A percentile compares a stretch with the other conserved stretches of the same genome.
Conservation (phyloP, 2,329 filamentous ascomycete genomes). For the Fusarium vanettenii region DNA sequence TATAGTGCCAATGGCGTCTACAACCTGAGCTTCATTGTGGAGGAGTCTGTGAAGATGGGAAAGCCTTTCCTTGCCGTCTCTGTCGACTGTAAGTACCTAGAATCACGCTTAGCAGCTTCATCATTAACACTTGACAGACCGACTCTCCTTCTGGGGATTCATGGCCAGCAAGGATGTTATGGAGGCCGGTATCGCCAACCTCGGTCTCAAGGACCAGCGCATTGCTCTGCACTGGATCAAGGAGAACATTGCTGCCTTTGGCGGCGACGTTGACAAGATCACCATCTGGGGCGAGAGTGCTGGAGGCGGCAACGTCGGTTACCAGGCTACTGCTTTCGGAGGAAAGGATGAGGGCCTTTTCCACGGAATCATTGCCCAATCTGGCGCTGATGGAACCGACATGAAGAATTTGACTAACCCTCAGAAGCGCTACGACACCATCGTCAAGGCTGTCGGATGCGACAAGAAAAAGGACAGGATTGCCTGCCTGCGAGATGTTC, state of each 20-base stretch:
- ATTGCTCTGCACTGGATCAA: constrained; percentile 62
- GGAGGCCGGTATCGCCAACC: constrained; percentile 51
- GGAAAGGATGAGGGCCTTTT: constrained; percentile 67
- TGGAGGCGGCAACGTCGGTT: constrained; percentile 60
- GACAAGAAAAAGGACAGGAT: constrained; percentile 39
- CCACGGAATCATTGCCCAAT: constrained; percentile 62
- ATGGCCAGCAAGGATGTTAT: constrained; percentile 57
- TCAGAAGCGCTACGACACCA: constrained; percentile 32
- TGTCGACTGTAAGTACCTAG: constrained; percentile 37
- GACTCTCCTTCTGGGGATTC: constrained; percentile 56
- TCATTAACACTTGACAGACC: constrained; percentile 9
- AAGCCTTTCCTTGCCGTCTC: constrained; percentile 39
- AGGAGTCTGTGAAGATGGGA: constrained; percentile 45
- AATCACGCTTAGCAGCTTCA: too few species aligned
- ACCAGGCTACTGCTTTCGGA: constrained; percentile 62
- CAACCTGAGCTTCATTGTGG: constrained; percentile 70
- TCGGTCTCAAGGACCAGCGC: constrained; percentile 63
- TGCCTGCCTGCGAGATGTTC: constrained; percentile 44
- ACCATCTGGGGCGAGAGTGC: constrained; percentile 60
- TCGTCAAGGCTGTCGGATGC: constrained; percentile 40
- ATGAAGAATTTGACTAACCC: constrained; percentile 31
- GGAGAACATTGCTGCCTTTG: constrained; percentile 57
- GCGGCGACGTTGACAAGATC: constrained; percentile 58
- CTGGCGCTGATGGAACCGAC: constrained; percentile 51
- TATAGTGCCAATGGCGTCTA: constrained; percentile 62